Conservation (phyloP, 257 asterid genomes). For the Perilla frutescens region DNA sequence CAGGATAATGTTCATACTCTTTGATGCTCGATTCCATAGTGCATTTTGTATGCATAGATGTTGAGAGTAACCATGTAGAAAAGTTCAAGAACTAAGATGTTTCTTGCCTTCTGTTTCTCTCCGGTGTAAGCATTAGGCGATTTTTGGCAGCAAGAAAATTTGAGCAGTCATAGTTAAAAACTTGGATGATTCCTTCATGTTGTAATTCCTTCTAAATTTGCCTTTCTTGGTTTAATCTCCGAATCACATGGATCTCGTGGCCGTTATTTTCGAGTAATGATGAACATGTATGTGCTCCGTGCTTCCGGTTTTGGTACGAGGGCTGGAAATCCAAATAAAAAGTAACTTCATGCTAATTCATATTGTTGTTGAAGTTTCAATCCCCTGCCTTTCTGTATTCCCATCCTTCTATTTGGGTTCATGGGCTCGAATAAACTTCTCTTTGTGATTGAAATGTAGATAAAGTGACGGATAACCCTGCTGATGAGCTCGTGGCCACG, state of each 20-base stretch:
- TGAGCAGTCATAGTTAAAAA: background rate
- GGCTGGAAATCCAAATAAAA: background rate
- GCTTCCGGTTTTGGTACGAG: background rate
- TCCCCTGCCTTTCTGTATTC: too few species aligned
- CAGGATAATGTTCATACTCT: background rate
- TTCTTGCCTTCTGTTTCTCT: background rate
- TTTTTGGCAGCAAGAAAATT: background rate
- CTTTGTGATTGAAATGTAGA: slow-evolving; percentile 44
- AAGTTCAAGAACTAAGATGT: background rate
- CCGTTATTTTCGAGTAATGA: too few species aligned
- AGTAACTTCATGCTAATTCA: background rate
- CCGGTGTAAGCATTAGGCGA: background rate
- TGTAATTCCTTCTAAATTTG: slow-evolving; percentile 3
- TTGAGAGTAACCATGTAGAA: background rate
- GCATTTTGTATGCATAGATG: background rate
- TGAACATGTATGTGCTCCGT: too few species aligned
- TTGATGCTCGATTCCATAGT: background rate
- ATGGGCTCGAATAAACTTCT: slow-evolving; percentile 20
- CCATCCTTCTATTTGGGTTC: background rate
- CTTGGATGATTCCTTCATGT: background rate
- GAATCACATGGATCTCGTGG: background rate
- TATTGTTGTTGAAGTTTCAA: too few species aligned
- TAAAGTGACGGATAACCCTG: slow-evolving; percentile 87
- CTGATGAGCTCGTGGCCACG: slow-evolving; percentile 63
- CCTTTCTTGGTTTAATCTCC: background rate